phyloP scores from a whole-genome alignment of 2,329 filamentous ascomycete genomes.

The Capronia coronata region DNA sequence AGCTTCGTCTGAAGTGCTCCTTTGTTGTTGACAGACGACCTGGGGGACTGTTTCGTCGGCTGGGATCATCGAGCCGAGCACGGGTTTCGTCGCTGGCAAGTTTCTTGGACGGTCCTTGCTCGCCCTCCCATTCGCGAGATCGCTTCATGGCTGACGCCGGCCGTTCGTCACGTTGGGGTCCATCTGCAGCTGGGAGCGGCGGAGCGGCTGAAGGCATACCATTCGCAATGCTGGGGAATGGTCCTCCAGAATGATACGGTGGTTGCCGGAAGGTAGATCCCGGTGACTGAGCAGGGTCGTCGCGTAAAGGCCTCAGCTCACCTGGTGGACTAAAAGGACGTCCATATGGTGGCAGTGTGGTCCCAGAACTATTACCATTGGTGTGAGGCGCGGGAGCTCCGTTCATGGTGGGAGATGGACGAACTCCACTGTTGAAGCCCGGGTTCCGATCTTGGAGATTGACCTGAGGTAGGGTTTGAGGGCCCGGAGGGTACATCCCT shows the following conservation, averaged over 20 bases:
- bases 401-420: constrained; percentile 51
- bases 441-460: constrained; percentile 43
- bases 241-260: constrained; percentile 69
- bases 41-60: constrained; percentile 62
- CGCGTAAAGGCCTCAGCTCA: constrained; percentile 74
- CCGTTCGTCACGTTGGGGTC: constrained; percentile 65
- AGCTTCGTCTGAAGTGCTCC: constrained; percentile 69
- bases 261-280: constrained; percentile 78
- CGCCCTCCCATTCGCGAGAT: constrained; percentile 87
- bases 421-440: constrained; percentile 31
- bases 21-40: constrained; percentile 58
- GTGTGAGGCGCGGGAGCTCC: constrained; percentile 46
- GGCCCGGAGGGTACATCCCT: constrained; percentile 41
- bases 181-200: constrained; percentile 53
- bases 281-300: constrained; percentile 84
- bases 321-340: constrained; percentile 70
- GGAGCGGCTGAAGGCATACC: constrained; percentile 52
- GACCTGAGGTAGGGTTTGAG: constrained; percentile 48
- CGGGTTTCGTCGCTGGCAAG: constrained; percentile 81
- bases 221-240: constrained; percentile 59
- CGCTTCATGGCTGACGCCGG: constrained; percentile 77
- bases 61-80: constrained; percentile 76
- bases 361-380: constrained; percentile 49
- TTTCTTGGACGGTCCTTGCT: constrained; percentile 65
- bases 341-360: constrained; percentile 65